A percentile compares a stretch with the other conserved stretches of the same genome.
These are phyloP conservation scores for Erysiphe pulchra DNA, from an alignment of 2,329 filamentous ascomycete genomes.

Conservation along the genomic window DNA sequence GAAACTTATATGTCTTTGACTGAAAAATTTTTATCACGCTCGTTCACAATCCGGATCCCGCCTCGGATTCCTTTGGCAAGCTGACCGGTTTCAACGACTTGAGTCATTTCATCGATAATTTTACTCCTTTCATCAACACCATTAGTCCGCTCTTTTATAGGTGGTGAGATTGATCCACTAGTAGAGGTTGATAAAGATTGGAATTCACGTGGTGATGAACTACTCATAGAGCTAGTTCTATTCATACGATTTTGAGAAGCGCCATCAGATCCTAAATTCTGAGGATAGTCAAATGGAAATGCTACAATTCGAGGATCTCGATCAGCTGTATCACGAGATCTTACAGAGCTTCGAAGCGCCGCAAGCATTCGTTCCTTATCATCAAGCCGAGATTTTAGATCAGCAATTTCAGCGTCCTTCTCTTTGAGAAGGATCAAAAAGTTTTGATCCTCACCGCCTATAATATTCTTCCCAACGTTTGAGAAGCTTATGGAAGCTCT, in stretches of 20 bases:
- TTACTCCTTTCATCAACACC: slow-evolving; percentile 81
- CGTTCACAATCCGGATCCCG: not conserved
- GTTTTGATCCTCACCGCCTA: slow-evolving; percentile 57
- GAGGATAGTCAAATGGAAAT: slow-evolving; percentile 8
- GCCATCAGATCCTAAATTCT: slow-evolving; percentile 11
- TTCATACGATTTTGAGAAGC: slow-evolving; percentile 6
- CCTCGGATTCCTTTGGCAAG: not conserved
- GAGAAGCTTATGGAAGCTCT: slow-evolving; percentile 54
- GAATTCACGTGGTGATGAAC: slow-evolving; percentile 4
- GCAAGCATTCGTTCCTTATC: slow-evolving; percentile 88
- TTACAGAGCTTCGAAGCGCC: slow-evolving; percentile 60
- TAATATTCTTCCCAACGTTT: slow-evolving; percentile 29
- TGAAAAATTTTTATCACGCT: no score
- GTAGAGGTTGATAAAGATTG: slow-evolving; percentile 1
- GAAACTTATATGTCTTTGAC: no score
- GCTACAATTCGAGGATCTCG: slow-evolving; percentile 12
- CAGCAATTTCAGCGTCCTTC: slow-evolving; percentile 79
- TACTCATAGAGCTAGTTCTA: slow-evolving; percentile 6
- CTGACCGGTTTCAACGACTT: slow-evolving; percentile 57
- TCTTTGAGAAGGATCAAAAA: slow-evolving; percentile 50
- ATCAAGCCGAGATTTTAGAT: slow-evolving; percentile 67
- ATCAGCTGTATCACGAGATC: slow-evolving; percentile 64
- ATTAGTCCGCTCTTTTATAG: slow-evolving; percentile 17
- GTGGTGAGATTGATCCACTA: slow-evolving; percentile 3
- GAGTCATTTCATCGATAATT: slow-evolving; percentile 91